These are phyloP conservation scores for Pyrenochaeta sp. DNA, from an alignment of 2,329 filamentous ascomycete genomes.

Conservation along the genomic window DNA sequence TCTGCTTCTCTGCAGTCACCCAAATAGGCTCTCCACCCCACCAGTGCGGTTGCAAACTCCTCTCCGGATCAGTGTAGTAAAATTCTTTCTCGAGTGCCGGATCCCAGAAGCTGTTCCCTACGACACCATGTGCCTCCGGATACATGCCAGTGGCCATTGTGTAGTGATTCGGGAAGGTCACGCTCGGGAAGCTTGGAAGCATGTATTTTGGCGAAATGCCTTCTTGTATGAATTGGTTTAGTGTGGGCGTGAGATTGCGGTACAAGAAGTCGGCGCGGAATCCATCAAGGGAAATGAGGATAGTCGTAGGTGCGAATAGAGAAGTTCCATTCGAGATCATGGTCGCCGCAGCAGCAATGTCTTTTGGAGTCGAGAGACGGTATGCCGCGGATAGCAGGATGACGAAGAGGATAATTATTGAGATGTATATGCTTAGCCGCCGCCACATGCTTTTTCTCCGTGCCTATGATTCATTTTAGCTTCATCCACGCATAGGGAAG, in stretches of 20 bases:
- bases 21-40: constrained; percentile 95
- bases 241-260: constrained; percentile 80
- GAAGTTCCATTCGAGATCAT: constrained; percentile 81
- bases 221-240: constrained; percentile 79
- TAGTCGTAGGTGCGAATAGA: constrained; percentile 87
- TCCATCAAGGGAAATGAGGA: constrained; percentile 92
- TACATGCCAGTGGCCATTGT: constrained; percentile 92
- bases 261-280: constrained; percentile 94
- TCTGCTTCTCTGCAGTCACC: constrained; percentile 87
- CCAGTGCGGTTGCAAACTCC: constrained; percentile 87
- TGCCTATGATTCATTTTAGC: constrained; percentile 29
- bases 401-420: constrained; percentile 63
- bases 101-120: constrained; percentile 96
- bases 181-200: constrained; percentile 91
- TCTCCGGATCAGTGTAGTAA: constrained; percentile 79
- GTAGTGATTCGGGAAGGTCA: constrained; percentile 95
- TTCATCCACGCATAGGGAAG: constrained; percentile 45
- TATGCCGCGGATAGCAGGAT: constrained; percentile 65
- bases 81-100: constrained; percentile 79
- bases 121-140: constrained; percentile 90
- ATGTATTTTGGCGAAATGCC: constrained; percentile 93
- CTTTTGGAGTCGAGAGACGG: constrained; percentile 56
- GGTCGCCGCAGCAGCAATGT: constrained; percentile 34
- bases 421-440: constrained; percentile 52
- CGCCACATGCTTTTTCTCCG: constrained; percentile 49